Conservation (phyloP, 768 basidiomycete species). For the Ramaria rubella region DNA sequence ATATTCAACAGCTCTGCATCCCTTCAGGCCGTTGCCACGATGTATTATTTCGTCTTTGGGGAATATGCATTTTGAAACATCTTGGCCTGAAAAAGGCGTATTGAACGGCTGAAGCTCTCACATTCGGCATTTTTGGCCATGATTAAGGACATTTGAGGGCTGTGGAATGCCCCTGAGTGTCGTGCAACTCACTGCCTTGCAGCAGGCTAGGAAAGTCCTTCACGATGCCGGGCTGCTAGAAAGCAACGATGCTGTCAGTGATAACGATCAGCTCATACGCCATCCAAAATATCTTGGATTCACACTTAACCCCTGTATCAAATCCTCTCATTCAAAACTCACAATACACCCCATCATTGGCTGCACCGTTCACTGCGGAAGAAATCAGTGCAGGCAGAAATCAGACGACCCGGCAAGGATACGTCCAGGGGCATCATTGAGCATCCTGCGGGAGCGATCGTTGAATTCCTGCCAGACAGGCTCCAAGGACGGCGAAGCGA, state of each 20-base stretch:
- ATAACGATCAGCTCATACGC: not conserved
- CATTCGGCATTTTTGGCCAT: too few species aligned
- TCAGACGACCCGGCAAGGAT: not conserved
- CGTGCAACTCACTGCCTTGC: not conserved
- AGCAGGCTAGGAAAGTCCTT: not conserved
- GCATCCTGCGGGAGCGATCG: constrained; percentile 5
- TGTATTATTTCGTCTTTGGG: too few species aligned
- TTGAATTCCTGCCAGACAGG: constrained; percentile 9
- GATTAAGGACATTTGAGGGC: too few species aligned
- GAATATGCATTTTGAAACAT: too few species aligned
- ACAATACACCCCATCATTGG: not conserved
- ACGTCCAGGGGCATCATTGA: not conserved
- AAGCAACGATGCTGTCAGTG: too few species aligned
- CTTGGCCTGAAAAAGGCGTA: too few species aligned
- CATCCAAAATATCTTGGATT: not conserved
- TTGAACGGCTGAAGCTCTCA: too few species aligned
- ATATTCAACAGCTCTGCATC: too few species aligned
- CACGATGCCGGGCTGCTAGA: not conserved
- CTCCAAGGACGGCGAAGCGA: not conserved
- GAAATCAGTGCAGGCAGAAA: not conserved
- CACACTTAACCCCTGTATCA: not conserved
- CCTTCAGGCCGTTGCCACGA: too few species aligned
- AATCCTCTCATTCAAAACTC: not conserved
- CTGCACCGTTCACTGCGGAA: not conserved
- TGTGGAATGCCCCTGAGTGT: not conserved